Percentiles rank a stretch among this genome's conserved stretches.
These are phyloP conservation scores for Quercus robur DNA, from an alignment of 306 rosid genomes.

Conservation along the genomic window DNA sequence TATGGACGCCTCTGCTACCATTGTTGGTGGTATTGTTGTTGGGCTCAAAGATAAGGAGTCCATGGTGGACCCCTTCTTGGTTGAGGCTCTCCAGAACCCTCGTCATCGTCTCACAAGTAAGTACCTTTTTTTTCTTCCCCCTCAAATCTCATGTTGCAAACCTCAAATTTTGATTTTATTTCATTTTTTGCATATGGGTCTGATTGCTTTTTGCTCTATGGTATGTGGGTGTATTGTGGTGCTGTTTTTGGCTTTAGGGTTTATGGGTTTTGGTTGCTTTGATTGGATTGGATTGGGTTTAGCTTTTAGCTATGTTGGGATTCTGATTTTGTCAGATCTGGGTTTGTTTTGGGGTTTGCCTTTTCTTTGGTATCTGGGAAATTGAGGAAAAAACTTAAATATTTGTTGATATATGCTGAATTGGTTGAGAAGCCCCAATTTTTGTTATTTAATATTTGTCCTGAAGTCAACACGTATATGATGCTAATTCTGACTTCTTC, in stretches of 20 bases:
- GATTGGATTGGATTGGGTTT: neutral
- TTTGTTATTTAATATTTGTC: neutral
- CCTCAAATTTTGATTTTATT: neutral
- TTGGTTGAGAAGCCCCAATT: neutral
- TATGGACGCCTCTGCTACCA: constrained; percentile 56
- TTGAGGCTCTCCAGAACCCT: constrained; percentile 92
- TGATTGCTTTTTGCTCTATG: neutral
- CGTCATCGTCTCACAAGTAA: constrained; percentile 85
- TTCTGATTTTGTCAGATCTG: constrained; percentile 36
- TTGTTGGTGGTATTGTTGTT: constrained; percentile 26
- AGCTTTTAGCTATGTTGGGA: constrained; percentile 6
- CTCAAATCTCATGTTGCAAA: neutral
- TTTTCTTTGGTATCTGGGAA: constrained; percentile 11
- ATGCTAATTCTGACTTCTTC: neutral
- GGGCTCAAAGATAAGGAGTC: constrained; percentile 54
- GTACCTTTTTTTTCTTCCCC: constrained; percentile 5
- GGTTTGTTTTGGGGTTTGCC: constrained; percentile 11
- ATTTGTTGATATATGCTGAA: neutral
- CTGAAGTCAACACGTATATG: neutral
- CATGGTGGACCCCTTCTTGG: constrained; percentile 85
- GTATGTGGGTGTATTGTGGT: constrained; percentile 14
- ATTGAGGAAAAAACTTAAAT: neutral
- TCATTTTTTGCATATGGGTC: neutral
- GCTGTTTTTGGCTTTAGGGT: constrained; percentile 10
- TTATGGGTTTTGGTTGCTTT: neutral